Evolutionary conservation across 2,329 filamentous ascomycete genomes (phyloP).

Genomic region (Botryotinia narcissicola): DNA sequence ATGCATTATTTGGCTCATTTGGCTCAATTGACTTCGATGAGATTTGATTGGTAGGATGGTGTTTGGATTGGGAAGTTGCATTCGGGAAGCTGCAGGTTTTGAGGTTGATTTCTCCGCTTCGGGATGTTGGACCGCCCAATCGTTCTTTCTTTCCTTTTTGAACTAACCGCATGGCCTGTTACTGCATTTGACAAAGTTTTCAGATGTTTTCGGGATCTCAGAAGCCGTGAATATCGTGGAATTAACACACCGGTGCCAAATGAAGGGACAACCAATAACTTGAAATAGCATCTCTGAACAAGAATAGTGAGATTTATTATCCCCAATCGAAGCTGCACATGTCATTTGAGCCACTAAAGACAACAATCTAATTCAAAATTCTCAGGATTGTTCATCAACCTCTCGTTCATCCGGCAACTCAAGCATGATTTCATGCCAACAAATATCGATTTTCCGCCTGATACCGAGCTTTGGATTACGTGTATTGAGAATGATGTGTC

Average conservation of each 20-base stretch:
- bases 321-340: not conserved
- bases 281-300: not conserved
- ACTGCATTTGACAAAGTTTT: not conserved
- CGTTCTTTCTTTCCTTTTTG: not conserved
- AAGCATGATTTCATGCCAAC: not conserved
- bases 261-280: not conserved
- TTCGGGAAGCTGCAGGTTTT: not conserved
- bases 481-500: not conserved
- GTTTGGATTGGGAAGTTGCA: not conserved
- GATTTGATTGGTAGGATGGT: not conserved
- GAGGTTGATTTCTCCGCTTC: not conserved
- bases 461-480: not conserved
- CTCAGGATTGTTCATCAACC: not conserved
- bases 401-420: too few species aligned
- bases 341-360: not conserved
- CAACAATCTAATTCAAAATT: not conserved
- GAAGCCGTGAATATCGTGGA: not conserved
- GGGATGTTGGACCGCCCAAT: too few species aligned
- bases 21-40: not conserved
- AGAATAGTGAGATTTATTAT: not conserved
- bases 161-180: not conserved
- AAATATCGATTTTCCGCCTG: not conserved
- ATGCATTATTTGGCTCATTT: not conserved
- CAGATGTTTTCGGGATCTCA: not conserved
- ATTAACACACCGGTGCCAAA: not conserved